A percentile compares a stretch with the other conserved stretches of the same genome.
Conservation (phyloP, 257 asterid genomes). For the Solanum rostratum region DNA sequence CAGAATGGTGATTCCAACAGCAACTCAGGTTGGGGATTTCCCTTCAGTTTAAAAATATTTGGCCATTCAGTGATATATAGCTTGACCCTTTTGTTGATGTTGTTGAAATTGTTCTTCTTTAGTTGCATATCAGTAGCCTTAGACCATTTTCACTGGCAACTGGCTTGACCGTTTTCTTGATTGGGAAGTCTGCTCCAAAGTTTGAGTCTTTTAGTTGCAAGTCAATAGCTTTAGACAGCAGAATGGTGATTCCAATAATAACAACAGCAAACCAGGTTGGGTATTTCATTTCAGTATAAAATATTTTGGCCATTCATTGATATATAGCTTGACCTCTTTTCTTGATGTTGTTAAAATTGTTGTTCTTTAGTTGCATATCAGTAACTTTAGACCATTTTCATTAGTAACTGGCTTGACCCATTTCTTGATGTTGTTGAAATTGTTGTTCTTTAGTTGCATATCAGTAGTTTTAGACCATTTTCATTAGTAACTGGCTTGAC, state of each 20-base stretch:
- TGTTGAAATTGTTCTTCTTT: neutral
- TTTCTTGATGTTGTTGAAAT: neutral
- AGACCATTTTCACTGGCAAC: neutral
- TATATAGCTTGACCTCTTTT: neutral
- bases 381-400: too few relatives aligned
- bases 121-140: neutral
- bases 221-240: neutral
- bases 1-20: conserved; percentile 24
- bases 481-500: neutral
- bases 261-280: neutral
- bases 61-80: neutral
- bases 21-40: neutral
- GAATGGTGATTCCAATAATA: neutral
- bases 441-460: neutral
- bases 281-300: neutral
- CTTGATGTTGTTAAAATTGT: too few relatives aligned
- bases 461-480: neutral
- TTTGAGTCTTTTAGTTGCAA: neutral
- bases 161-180: neutral
- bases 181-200: neutral
- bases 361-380: too few relatives aligned
- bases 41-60: neutral
- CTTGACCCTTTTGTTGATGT: neutral
- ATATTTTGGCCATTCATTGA: neutral
- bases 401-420: too few relatives aligned